Conservation (phyloP, 2,329 filamentous ascomycete species). For the Bipolaris victoriae region DNA sequence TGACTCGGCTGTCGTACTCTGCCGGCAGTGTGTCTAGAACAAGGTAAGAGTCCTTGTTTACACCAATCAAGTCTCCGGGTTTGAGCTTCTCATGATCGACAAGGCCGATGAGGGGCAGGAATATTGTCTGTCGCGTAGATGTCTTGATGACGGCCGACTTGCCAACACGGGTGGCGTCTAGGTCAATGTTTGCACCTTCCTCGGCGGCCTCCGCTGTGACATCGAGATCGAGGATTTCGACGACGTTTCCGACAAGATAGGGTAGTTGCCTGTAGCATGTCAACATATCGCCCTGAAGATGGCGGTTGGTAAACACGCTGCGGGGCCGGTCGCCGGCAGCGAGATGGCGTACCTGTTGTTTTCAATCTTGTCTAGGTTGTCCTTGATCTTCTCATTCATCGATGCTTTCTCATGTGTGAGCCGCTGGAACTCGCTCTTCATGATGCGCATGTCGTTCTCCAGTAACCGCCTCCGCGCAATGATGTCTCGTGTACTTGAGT, state of each 20-base stretch:
- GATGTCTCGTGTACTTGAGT: conserved; percentile 93
- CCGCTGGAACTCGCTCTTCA: conserved; percentile 96
- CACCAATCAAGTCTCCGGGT: conserved; percentile 94
- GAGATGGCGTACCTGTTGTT: conserved; percentile 80
- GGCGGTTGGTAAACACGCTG: conserved; percentile 1
- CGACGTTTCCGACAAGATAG: conserved; percentile 97
- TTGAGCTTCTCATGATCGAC: conserved; percentile 95
- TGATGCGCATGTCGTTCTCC: conserved; percentile 97
- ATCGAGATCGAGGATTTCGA: conserved; percentile 95
- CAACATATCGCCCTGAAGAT: conserved; percentile 4
- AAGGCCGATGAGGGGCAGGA: conserved; percentile 93
- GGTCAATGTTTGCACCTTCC: conserved; percentile 97
- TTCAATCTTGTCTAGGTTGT: conserved; percentile 98
- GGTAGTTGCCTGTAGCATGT: conserved; percentile 77
- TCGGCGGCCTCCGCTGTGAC: conserved; percentile 95
- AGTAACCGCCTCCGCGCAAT: conserved; percentile 86
- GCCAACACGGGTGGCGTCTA: conserved; percentile 94
- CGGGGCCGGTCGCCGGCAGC: conserved; percentile 3
- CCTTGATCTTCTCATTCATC: conserved; percentile 99
- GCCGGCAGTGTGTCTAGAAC: conserved; percentile 95
- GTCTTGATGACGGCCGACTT: conserved; percentile 99
- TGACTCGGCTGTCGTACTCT: conserved; percentile 98
- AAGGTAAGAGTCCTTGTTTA: conserved; percentile 98
- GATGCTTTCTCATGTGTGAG: conserved; percentile 93
- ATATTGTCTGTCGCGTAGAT: conserved; percentile 97